Percentiles rank a stretch among this genome's conserved stretches.
Conservation (phyloP, 2,329 filamentous ascomycete genomes). For the Arthroderma sp. region DNA sequence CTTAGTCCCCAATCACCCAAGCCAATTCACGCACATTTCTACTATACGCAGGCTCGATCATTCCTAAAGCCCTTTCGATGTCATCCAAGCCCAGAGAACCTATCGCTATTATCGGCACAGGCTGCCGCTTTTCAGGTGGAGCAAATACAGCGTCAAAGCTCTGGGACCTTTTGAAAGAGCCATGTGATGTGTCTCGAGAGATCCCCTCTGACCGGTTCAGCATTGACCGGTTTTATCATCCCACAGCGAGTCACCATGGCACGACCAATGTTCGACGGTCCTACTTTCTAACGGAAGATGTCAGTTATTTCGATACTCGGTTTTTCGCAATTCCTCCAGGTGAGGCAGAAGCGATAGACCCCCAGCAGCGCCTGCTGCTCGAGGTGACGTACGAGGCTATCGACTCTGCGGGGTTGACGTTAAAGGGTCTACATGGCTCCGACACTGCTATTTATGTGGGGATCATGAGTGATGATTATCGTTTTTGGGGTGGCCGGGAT, state of each 20-base stretch:
- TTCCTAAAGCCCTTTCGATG: no score
- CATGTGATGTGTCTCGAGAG: no score
- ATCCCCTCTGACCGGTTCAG: conserved; percentile 17
- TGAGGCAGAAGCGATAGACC: conserved; percentile 23
- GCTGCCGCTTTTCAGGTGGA: conserved; percentile 27
- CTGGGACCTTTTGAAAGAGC: no score
- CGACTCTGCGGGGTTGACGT: conserved; percentile 18
- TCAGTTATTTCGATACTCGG: conserved; percentile 21
- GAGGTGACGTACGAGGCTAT: conserved; percentile 22
- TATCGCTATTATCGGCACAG: conserved; percentile 25
- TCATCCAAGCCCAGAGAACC: no score
- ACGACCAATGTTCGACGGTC: conserved; percentile 11
- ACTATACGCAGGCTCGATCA: no score
- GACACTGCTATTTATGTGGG: conserved; percentile 27
- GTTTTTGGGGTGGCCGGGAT: no score
- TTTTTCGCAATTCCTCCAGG: conserved; percentile 23
- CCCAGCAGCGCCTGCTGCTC: conserved; percentile 23
- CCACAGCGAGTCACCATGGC: conserved; percentile 9
- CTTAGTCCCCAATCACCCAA: no score
- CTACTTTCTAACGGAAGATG: conserved; percentile 18
- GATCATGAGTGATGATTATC: conserved; percentile 24
- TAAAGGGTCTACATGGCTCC: conserved; percentile 21
- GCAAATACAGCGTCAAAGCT: conserved; percentile 23
- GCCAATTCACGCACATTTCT: no score
- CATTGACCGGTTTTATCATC: conserved; percentile 14